Evolutionary conservation across 345 rosid genomes (phyloP), one percentile per base, ranked within the genome.

Genomic region (Citrus cavaleriei): DNA sequence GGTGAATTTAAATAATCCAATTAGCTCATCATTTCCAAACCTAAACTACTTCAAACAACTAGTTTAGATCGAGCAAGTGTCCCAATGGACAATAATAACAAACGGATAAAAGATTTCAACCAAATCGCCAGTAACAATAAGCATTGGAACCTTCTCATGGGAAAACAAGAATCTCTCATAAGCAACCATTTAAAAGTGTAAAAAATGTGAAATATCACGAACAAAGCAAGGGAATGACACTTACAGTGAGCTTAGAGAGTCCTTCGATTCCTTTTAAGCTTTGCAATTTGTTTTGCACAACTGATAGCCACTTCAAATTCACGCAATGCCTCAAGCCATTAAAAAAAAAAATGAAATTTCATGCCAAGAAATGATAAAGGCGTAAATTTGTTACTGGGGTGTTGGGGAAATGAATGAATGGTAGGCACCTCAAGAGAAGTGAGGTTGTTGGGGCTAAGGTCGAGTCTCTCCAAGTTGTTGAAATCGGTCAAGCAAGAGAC

Each of bases 251-350:
- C 75, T 89, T 92, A 40, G 88, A 83, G 73, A 95, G 85, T 21
- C 85, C 84, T 89, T 95, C 91, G 60, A 93, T 79, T 51, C 99
- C 99, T 83, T 80, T 87, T 84, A 91, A 89, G 88, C 89, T 90
- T 74, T 87, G 85, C 81, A 93, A 86, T 81, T 93, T 93, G 86
- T 93, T 95, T 82, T 91, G 96, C 73, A 89, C 91, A 73, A 93
- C 91, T 0, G 99, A 95, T 54, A 95, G 63, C 99, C 99, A 95
- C 78, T 95, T 92, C 88, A 95, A 82, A 77, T 88, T 89, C 78
- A 83, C 74, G 79, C 99, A 95, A 13, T 84, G 79, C 30, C 83
- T 87, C 86, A 92, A 72, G 32, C 95, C 99, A 97, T 93, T 51
- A 27, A 55, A 25, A 25, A 40, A 67, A 25, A 67, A 22, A 73